Conservation (phyloP, 352 stramenopile genomes). For the Globisporangium radiosum region DNA sequence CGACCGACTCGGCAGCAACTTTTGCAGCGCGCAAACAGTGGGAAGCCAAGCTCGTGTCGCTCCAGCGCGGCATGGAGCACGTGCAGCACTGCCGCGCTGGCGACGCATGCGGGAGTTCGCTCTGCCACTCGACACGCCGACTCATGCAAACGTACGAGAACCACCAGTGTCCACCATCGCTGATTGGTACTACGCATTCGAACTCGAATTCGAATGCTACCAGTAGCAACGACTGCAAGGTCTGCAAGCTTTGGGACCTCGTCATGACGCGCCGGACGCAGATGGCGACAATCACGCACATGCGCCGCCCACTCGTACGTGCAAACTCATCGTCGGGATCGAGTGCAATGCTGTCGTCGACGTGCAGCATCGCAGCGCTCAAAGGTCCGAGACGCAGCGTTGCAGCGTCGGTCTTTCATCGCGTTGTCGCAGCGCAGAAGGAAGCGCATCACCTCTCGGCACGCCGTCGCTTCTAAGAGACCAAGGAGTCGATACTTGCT, state of each 20-base stretch:
- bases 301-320: conserved; percentile 9
- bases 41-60: conserved; percentile 51
- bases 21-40: conserved; percentile 50
- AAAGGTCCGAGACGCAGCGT: conserved; percentile 10
- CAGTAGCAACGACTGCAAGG: conserved; percentile 35
- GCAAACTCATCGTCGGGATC: conserved; percentile 1
- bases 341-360: too few relatives aligned
- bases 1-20: background rate
- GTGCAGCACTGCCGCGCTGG: conserved; percentile 43
- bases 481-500: background rate
- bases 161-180: conserved; percentile 38
- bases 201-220: too few relatives aligned
- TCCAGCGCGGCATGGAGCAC: conserved; percentile 62
- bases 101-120: conserved; percentile 54
- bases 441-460: conserved; percentile 18
- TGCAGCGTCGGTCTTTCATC: conserved; percentile 13
- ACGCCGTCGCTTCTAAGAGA: conserved; percentile 20
- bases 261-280: conserved; percentile 26
- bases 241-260: conserved; percentile 75
- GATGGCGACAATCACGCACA: conserved; percentile 15
- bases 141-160: conserved; percentile 60
- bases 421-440: conserved; percentile 22
- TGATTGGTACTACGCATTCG: too few relatives aligned
- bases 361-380: conserved; percentile 6
- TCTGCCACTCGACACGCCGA: conserved; percentile 63